Evolutionary conservation across 2,329 filamentous ascomycete species (phyloP).

Genomic region (Ambrosiella cleistominuta): DNA sequence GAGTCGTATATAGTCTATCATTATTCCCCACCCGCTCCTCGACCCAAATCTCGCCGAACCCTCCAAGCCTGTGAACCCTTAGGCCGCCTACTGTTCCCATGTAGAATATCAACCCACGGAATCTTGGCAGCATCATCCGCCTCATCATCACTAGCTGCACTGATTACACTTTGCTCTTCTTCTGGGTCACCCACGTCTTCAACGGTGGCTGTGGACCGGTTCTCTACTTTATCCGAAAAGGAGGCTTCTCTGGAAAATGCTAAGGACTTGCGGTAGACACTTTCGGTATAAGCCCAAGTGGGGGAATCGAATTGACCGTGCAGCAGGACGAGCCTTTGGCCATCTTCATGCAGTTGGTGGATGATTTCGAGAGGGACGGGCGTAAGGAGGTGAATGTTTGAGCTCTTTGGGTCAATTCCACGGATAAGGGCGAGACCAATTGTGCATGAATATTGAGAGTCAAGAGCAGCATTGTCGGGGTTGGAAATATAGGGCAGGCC

Average conservation of each 20-base stretch:
- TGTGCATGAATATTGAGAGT: constrained; percentile 40
- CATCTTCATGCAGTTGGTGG: constrained; percentile 23
- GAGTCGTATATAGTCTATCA: not conserved
- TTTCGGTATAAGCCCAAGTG: constrained; percentile 52
- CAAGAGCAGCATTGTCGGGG: constrained; percentile 32
- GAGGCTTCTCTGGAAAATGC: constrained; percentile 2
- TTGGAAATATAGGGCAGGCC: constrained; percentile 46
- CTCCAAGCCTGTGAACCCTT: constrained; percentile 45
- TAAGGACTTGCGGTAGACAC: constrained; percentile 28
- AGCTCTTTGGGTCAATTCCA: constrained; percentile 40
- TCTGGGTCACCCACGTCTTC: constrained; percentile 16
- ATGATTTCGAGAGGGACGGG: constrained; percentile 32
- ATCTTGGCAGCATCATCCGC: constrained; percentile 17
- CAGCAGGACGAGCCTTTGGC: constrained; percentile 41
- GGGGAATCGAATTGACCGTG: constrained; percentile 52
- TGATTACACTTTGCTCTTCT: constrained; percentile 20
- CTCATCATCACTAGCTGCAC: constrained; percentile 15
- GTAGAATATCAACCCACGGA: constrained; percentile 43
- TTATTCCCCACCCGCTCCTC: constrained; percentile 17
- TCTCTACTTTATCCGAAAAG: constrained; percentile 10
- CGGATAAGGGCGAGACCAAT: constrained; percentile 53
- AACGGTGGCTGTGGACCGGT: not conserved
- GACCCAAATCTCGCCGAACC: constrained; percentile 44
- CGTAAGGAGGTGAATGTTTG: constrained; percentile 46
- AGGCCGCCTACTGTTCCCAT: constrained; percentile 36